These are phyloP conservation scores for Trametes elegans DNA, from an alignment of 768 basidiomycete genomes.

Conservation along the genomic window DNA sequence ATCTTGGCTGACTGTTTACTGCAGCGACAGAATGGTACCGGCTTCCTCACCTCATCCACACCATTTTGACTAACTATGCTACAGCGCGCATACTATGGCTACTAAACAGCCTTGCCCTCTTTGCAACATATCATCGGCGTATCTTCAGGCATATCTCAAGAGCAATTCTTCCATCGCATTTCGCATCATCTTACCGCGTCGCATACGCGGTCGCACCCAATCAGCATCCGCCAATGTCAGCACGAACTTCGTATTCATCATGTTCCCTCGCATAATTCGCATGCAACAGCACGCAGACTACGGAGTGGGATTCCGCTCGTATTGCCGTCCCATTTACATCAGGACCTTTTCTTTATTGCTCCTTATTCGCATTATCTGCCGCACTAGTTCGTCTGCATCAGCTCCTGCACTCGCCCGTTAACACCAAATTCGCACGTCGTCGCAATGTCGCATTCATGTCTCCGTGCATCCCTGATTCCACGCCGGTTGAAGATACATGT, in stretches of 20 bases:
- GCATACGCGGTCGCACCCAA: background rate
- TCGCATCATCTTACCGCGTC: constrained; percentile 9
- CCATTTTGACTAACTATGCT: background rate
- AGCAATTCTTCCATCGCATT: constrained; percentile 8
- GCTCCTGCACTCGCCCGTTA: background rate
- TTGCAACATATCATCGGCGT: constrained; percentile 29
- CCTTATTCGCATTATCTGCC: constrained; percentile 17
- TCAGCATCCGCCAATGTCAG: background rate
- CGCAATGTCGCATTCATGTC: no score
- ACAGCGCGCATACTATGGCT: constrained; percentile 66
- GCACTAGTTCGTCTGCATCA: constrained; percentile 1
- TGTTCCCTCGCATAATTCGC: no score
- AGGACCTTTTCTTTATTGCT: constrained; percentile 25
- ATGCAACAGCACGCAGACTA: no score
- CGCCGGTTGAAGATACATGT: background rate
- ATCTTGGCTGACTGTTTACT: background rate
- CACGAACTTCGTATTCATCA: background rate
- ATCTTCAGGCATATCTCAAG: constrained; percentile 25
- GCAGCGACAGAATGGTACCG: constrained; percentile 56
- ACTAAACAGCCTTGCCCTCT: constrained; percentile 37
- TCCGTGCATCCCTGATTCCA: background rate
- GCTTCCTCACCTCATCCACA: background rate
- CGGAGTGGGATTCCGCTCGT: no score
- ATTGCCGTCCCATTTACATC: constrained; percentile 22
- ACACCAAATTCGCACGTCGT: no score